phyloP scores from a whole-genome alignment of 345 rosid genomes.

The Boechera divaricarpa region DNA sequence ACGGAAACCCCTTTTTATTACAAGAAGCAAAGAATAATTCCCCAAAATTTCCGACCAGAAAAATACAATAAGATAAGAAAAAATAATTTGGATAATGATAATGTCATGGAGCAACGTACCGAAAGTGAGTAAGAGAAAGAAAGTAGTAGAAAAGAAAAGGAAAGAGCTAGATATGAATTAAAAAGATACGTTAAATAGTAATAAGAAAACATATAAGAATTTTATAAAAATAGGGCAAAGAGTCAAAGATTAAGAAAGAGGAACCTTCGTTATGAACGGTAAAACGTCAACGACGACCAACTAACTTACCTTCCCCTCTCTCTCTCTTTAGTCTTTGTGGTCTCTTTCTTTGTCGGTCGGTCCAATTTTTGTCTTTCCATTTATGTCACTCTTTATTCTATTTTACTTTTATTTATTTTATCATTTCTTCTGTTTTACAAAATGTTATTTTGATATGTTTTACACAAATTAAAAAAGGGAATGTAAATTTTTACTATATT shows the following conservation, averaged over 20 bases:
- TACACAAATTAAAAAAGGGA: no score
- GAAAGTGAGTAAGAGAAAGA: slow-evolving; percentile 37
- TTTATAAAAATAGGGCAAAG: neutral
- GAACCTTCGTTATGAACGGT: slow-evolving; percentile 34
- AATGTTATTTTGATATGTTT: neutral
- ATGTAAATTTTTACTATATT: no score
- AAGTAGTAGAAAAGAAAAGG: slow-evolving; percentile 24
- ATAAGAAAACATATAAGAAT: neutral
- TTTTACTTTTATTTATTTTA: neutral
- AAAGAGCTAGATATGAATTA: neutral
- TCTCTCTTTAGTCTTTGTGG: neutral
- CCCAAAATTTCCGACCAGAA: slow-evolving; percentile 31
- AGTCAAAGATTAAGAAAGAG: slow-evolving; percentile 43
- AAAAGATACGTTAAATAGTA: neutral
- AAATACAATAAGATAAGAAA: neutral
- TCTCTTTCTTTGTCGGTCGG: slow-evolving; percentile 27
- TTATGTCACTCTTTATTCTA: slow-evolving; percentile 9
- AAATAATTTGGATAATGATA: slow-evolving; percentile 34
- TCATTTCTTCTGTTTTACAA: neutral
- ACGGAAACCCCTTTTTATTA: slow-evolving; percentile 32
- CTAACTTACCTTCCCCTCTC: slow-evolving; percentile 46
- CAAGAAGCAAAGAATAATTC: slow-evolving; percentile 38
- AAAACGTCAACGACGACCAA: slow-evolving; percentile 47
- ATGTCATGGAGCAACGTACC: slow-evolving; percentile 29
- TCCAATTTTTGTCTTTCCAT: slow-evolving; percentile 28